Percentiles rank a stretch among this genome's conserved stretches.
These are phyloP conservation scores for Epithele typhae DNA, from an alignment of 768 basidiomycete genomes.

Conservation along the genomic window DNA sequence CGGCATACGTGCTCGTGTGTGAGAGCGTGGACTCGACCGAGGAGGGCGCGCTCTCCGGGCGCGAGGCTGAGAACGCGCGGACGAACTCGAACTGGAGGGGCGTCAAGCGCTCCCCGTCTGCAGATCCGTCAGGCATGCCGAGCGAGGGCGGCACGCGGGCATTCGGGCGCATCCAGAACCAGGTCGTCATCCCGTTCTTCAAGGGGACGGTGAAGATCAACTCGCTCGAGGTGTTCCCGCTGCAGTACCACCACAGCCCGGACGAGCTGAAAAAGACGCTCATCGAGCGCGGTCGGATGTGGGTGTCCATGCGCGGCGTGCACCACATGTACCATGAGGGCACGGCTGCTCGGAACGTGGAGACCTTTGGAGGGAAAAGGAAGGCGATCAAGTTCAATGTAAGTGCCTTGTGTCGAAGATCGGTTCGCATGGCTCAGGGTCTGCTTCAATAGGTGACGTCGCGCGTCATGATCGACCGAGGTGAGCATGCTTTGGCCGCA, in stretches of 20 bases:
- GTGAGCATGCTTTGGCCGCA: slow-evolving; percentile 19
- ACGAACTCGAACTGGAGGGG: slow-evolving; percentile 38
- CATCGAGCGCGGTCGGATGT: slow-evolving; percentile 46
- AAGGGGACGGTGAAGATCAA: slow-evolving; percentile 48
- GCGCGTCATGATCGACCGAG: slow-evolving; percentile 58
- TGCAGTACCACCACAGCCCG: slow-evolving; percentile 43
- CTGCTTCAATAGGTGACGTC: slow-evolving; percentile 43
- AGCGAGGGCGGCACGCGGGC: slow-evolving; percentile 34
- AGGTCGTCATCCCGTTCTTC: slow-evolving; percentile 25
- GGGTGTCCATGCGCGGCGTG: slow-evolving; percentile 44
- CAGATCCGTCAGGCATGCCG: too few relatives aligned
- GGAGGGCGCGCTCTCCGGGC: too few relatives aligned
- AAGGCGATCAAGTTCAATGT: slow-evolving; percentile 46
- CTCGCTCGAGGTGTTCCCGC: slow-evolving; percentile 46
- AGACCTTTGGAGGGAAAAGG: slow-evolving; percentile 33
- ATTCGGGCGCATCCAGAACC: slow-evolving; percentile 28
- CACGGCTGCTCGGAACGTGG: too few relatives aligned
- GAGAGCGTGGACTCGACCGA: slow-evolving; percentile 29
- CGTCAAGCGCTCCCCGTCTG: slow-evolving; percentile 31
- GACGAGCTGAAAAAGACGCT: slow-evolving; percentile 35
- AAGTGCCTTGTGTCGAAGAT: neutral
- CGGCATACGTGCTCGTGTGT: slow-evolving; percentile 40
- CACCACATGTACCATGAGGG: slow-evolving; percentile 55
- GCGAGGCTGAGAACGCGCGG: slow-evolving; percentile 24
- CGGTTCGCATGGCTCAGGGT: neutral